Base-by-base conservation (phyloP, 306 rosid genomes). In the Carpinus fangiana region DNA sequence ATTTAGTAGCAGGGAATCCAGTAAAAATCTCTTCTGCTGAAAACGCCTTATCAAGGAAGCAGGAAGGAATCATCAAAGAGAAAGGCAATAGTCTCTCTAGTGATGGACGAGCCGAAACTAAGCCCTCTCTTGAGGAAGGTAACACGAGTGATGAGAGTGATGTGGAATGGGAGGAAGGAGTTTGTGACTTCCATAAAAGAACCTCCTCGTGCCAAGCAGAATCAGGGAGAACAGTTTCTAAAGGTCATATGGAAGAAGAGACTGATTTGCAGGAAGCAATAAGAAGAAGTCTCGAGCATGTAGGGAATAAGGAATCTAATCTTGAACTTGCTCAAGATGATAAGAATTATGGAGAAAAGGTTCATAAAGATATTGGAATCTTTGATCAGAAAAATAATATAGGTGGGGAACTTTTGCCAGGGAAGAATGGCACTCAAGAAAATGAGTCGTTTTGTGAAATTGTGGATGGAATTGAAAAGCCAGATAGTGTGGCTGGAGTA, bases 131-230 rank as follows among this genome's bases (percentile, higher is more conserved):
- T 50, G 76, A 75, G 45, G 76, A 78, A n/a, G 83, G 76, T 46
- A 70, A 83, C 56, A 36, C 51, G 70, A 81, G 78, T 83, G 88
- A 83, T 78, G 97, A 83, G 38, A 86, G 86, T 85, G 97, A 89
- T 51, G 89, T 89, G 71, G 97, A 94, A 62, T 92, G 97, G 95
- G 97, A 90, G 87, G 97, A 92, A 72, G 93, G 90, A 81, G 84
- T 80, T 80, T 83, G 83, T 83, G 89, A 73, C 70, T 79, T 78
- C 80, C 74, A 70, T 73, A 82, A 81, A 80, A 86, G 59, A 64
- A 81, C 91, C 52, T 47, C 76, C 36, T 23, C 67, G n/a, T 50
- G 52, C 72, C 84, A 66, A 26, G n/a, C 41, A 68, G 85, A 86
- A 72, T 66, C 81, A 21, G 86, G 47, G 51, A 84, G 75, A 82